Conservation (phyloP, 2,329 filamentous ascomycete genomes). For the Xylaria digitata region DNA sequence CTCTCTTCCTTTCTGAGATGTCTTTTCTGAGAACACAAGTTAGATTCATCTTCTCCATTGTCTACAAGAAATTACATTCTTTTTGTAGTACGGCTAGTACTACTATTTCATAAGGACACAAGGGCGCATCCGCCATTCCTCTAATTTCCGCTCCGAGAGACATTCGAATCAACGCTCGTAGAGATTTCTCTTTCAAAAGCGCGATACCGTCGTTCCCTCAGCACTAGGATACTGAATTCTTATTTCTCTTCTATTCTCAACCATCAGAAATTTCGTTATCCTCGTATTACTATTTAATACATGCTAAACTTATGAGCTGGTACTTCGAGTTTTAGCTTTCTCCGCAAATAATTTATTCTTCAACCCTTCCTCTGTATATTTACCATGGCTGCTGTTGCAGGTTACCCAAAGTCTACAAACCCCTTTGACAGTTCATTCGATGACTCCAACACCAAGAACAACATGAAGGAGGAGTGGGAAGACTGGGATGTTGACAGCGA, state of each 20-base stretch:
- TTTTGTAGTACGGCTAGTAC: constrained; percentile 30
- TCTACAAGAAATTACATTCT: constrained; percentile 10
- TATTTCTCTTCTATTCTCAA: constrained; percentile 15
- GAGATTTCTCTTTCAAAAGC: constrained; percentile 5
- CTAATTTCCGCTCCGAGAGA: constrained; percentile 3
- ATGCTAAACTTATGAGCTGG: constrained; percentile 45
- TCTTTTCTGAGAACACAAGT: constrained; percentile 16
- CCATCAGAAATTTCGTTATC: constrained; percentile 5
- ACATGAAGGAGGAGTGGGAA: constrained; percentile 49
- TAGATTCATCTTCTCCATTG: constrained; percentile 28
- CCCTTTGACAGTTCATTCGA: constrained; percentile 38
- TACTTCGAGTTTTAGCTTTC: constrained; percentile 43
- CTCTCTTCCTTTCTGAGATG: constrained; percentile 23
- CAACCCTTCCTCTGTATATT: constrained; percentile 20
- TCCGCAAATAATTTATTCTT: constrained; percentile 31
- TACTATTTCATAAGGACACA: constrained; percentile 23
- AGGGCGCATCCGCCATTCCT: constrained; percentile 5
- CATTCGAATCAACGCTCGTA: constrained; percentile 6
- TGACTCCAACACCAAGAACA: constrained; percentile 36
- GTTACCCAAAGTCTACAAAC: constrained; percentile 39
- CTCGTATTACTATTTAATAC: constrained; percentile 3
- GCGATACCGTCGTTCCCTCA: background rate
- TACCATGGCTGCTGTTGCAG: constrained; percentile 43
- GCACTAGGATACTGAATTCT: constrained; percentile 12
- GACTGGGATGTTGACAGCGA: constrained; percentile 49